Conservation (phyloP, 2,329 filamentous ascomycete genomes). For the Alternaria ethzedia region DNA sequence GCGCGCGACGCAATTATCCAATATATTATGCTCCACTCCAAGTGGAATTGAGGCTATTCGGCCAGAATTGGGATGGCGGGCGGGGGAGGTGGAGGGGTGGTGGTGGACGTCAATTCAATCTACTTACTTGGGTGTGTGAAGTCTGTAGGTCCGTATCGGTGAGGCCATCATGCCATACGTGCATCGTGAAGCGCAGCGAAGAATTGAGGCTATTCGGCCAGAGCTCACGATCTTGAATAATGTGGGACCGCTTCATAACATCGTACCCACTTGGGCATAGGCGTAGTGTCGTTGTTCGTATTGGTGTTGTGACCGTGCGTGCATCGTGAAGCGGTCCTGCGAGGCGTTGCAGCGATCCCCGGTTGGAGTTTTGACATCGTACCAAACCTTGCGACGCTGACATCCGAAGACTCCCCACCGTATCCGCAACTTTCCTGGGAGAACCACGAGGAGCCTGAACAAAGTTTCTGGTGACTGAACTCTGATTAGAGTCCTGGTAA, state of each 20-base stretch:
- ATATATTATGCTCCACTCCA: constrained; percentile 10
- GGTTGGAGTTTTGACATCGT: neutral
- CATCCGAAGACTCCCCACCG: neutral
- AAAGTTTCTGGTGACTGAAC: neutral
- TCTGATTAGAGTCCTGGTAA: neutral
- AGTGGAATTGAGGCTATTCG: neutral
- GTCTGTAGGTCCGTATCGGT: no score
- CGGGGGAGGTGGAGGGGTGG: no score
- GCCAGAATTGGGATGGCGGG: neutral
- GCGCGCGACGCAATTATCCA: constrained; percentile 9
- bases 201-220: neutral
- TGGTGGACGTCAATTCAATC: no score
- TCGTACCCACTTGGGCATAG: neutral
- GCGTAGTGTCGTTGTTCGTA: neutral
- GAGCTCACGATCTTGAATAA: neutral
- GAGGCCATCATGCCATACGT: no score
- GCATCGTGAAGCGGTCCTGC: neutral
- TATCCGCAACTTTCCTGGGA: neutral
- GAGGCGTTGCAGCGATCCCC: neutral
- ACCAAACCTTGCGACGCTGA: neutral
- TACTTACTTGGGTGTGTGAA: no score
- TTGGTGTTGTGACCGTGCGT: neutral
- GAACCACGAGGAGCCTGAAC: neutral
- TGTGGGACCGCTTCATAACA: constrained; percentile 4
- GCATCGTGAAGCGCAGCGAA: no score